Base-by-base conservation (phyloP, 306 rosid genomes). In the Quercus bicolor region DNA sequence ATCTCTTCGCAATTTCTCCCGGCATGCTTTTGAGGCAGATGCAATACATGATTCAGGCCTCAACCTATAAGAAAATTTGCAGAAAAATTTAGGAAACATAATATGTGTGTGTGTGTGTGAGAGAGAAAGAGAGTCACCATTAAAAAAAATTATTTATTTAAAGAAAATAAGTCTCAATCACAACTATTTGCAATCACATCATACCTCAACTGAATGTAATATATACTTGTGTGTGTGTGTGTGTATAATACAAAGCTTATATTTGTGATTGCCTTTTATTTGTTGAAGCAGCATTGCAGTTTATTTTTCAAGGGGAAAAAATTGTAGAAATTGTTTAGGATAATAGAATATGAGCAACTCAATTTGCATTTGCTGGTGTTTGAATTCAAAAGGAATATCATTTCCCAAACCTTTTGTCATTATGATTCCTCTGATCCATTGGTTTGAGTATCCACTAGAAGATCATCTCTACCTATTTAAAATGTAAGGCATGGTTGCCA, bases 1-100 rank as follows among this genome's bases (percentile, higher is more conserved):
- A 75, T 92, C 98, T 85, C 98, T 94, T 21, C 97, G 90, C 85
- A 88, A 77, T 90, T 94, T 94, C 87, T 94, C 98, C 79, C 98
- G 81, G 81, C 97, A 89, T n/a, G 98, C 98, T 88, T 92, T 94
- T 28, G 97, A 89, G 88, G 92, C 92, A 62, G 97, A 65, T 78
- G 84, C 84, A 84, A 86, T 45, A 73, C 85, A 75, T 20, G 97
- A 83, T 76, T 94, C 98, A 45, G 90, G 78, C 81, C 94, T 84
- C 65, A 59, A 59, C 33, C 65, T 59, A 59, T 59, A 59, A 59
- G 13, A 59, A 24, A 10, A 23, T 59, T 59, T 21, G 31, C 65
- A 59, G 29, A 11, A 1, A 23, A 6, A 19, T 21, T 57, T 37
- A 57, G 64, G 64, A 12, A 57, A 20, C 64, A 57, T 7, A 3